Conservation (phyloP, 2,329 filamentous ascomycete genomes). For the Microsporum ferrugineum region DNA sequence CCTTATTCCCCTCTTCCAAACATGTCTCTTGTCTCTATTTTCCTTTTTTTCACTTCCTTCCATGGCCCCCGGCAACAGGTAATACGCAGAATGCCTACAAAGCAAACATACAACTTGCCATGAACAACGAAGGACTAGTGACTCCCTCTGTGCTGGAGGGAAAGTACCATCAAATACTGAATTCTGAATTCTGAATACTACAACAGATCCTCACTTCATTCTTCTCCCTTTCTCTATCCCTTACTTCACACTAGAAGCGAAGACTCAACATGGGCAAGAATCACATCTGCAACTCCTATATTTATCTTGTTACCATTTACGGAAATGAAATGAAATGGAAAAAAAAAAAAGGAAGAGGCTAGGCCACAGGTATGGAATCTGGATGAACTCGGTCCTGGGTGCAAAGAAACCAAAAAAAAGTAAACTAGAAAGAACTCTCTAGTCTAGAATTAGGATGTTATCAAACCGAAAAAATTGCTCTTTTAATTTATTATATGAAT, state of each 20-base stretch:
- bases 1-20: not conserved
- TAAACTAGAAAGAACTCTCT: not conserved
- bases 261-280: too few species aligned
- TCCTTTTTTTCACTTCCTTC: not conserved
- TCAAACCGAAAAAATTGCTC: not conserved
- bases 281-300: too few species aligned
- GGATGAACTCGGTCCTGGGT: not conserved
- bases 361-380: not conserved
- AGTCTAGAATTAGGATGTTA: slow-evolving; percentile 1
- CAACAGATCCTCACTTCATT: not conserved
- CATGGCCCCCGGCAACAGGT: not conserved
- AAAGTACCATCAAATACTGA: slow-evolving; percentile 1
- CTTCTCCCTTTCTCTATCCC: not conserved
- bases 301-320: too few species aligned
- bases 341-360: not conserved
- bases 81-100: not conserved
- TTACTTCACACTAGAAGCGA: not conserved
- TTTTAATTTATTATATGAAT: not conserved
- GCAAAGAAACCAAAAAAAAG: not conserved
- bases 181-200: not conserved
- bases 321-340: not conserved
- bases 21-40: not conserved
- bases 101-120: not conserved
- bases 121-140: not conserved
- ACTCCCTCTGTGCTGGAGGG: slow-evolving; percentile 2